Evolutionary conservation across 2,329 filamentous ascomycete genomes (phyloP), one percentile per base, ranked within the genome.

Genomic region (Shiraia bambusicola): DNA sequence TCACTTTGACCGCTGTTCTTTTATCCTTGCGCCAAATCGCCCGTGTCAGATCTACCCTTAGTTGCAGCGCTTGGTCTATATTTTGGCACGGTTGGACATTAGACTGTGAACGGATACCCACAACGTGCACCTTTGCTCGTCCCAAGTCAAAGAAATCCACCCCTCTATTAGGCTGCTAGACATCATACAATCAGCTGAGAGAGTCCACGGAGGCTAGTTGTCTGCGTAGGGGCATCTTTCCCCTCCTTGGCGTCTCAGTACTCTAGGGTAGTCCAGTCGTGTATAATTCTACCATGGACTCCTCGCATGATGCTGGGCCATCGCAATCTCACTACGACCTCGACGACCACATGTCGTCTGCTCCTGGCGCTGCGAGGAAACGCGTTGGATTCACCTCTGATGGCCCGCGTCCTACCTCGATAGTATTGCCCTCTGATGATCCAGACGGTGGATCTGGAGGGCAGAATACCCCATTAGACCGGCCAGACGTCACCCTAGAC

Each of bases 381-480:
- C 60, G 62, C 30, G 65, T 69, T 34, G 65, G 64, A 27, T 69
- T 65, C 46, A 61, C 52, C 16, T 40, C 57, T 29, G 59, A 59
- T 32, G 36, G 45, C 29, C 31, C 58, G 14, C 43, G 42, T 8
- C 46, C 50, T 2, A 42, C 45, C 15, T 51, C 52, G 16, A 49
- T n/a, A n/a, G n/a, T 46, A 25, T 44, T 47, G 8, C 45, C 59
- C 1, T 56, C 62, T 10, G 56, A 58, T 7, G 56, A 58, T 6
- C 30, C 19, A 26, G 58, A 59, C 15, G 53, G 45, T 40, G 56
- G 56, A 4, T 65, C 63, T n/a, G 52, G 37, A 13, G 56, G 57
- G 7, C 51, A 59, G 30, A 61, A 54, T 25, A 64, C 65, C 1
- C 63, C 61, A 8, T 40, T 65, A 16, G 53, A 59, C 12, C 41